These are phyloP conservation scores for Arctium minus DNA, from an alignment of 129 eudicot genomes.

Conservation along the genomic window DNA sequence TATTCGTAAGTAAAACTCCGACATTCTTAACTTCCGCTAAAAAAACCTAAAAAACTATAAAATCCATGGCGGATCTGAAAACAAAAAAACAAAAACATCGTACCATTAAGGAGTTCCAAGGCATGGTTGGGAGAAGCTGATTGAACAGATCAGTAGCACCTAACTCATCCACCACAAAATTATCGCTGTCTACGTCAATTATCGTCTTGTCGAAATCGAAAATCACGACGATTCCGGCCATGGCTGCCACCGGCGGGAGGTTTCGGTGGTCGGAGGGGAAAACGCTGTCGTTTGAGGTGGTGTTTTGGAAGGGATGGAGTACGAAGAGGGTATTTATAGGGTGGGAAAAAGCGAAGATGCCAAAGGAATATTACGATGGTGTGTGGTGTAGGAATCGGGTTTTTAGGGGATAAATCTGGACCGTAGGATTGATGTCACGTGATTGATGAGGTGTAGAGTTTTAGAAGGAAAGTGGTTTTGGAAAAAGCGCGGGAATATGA, in stretches of 20 bases:
- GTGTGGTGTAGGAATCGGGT: not conserved
- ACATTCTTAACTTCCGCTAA: not conserved
- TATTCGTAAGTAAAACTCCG: not conserved
- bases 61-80: not conserved
- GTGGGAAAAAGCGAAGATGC: constrained; percentile 20
- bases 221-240: constrained; percentile 60
- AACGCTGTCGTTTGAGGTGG: not conserved
- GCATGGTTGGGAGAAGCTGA: constrained; percentile 67
- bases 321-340: constrained; percentile 19
- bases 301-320: not conserved
- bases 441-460: not conserved
- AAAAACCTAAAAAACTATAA: not conserved
- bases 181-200: constrained; percentile 76
- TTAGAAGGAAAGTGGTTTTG: not conserved
- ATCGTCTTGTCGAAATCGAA: constrained; percentile 91
- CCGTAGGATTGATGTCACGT: constrained; percentile 14
- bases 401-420: not conserved
- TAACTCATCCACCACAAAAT: constrained; percentile 68
- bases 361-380: constrained; percentile 46
- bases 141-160: constrained; percentile 34
- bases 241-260: not conserved
- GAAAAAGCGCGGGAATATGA: constrained; percentile 38
- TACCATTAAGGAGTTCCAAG: constrained; percentile 83
- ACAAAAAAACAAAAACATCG: not conserved
- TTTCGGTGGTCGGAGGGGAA: constrained; percentile 3